Conservation (phyloP, 2,329 filamentous ascomycete genomes). For the Epichloe coenophiala region DNA sequence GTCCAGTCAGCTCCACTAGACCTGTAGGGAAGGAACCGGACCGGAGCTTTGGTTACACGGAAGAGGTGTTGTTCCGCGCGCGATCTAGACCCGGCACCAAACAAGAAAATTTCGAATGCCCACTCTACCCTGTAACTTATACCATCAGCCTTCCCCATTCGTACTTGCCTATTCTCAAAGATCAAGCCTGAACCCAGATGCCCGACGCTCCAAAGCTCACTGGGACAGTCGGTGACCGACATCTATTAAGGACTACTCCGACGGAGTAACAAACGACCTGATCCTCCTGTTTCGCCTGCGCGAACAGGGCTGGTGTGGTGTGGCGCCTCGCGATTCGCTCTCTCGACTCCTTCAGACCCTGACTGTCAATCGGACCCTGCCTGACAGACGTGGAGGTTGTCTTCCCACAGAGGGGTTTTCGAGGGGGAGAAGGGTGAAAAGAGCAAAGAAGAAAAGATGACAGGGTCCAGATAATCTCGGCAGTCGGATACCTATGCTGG, state of each 20-base stretch:
- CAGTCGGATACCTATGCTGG: not conserved
- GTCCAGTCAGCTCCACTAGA: too few species aligned
- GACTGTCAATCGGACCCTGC: not conserved
- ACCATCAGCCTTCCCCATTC: not conserved
- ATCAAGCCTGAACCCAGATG: not conserved
- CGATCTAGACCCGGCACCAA: too few species aligned
- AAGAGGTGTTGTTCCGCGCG: too few species aligned
- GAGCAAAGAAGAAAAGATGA: not conserved
- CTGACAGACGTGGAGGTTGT: not conserved
- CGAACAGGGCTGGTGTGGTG: not conserved
- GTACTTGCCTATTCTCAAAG: not conserved
- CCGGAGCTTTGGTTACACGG: too few species aligned
- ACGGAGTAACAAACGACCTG: not conserved
- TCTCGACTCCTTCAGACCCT: not conserved
- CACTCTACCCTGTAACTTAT: not conserved
- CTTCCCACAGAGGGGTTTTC: not conserved
- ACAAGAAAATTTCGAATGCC: too few species aligned
- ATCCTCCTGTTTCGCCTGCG: not conserved
- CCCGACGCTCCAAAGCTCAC: not conserved
- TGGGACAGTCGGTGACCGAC: not conserved
- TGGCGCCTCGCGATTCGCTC: slow-evolving; percentile 1
- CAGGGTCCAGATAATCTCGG: not conserved
- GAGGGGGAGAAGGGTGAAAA: not conserved
- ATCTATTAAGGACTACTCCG: too few species aligned
- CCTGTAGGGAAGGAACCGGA: too few species aligned